phyloP scores from a whole-genome alignment of 805 yeast genomes.

The Ogataea salicorniae region DNA sequence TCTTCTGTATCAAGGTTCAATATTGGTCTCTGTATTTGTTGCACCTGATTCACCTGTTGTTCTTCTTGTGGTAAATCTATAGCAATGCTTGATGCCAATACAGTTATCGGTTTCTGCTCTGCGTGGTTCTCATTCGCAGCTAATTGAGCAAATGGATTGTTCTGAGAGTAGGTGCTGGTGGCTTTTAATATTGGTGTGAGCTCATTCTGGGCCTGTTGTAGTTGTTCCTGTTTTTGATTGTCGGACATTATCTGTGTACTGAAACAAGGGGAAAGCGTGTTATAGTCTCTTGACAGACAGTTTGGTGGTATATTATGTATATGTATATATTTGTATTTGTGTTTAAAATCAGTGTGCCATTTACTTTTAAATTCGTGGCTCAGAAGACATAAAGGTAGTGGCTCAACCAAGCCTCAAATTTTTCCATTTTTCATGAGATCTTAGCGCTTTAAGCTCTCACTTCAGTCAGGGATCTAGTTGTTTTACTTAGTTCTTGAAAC shows the following conservation, averaged over 20 bases:
- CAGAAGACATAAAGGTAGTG: not conserved
- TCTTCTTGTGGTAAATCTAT: not conserved
- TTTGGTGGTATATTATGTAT: no score
- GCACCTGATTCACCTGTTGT: not conserved
- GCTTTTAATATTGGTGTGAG: not conserved
- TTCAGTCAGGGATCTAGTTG: no score
- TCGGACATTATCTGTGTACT: not conserved
- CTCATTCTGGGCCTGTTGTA: not conserved
- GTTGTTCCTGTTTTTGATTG: not conserved
- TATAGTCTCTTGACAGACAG: no score
- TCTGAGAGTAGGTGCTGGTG: conserved; percentile 1
- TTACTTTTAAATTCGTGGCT: not conserved
- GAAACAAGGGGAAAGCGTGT: no score
- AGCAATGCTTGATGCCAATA: not conserved
- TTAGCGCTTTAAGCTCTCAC: no score
- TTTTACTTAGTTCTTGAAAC: not conserved
- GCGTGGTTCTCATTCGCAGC: not conserved
- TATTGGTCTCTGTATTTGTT: conserved; percentile 1
- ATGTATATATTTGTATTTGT: no score
- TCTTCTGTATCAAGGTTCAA: conserved; percentile 1
- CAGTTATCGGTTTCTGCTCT: not conserved
- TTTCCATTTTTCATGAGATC: no score
- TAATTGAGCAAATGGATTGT: conserved; percentile 7
- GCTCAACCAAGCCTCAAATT: no score
- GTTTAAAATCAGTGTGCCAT: no score